These are phyloP conservation scores for Eimeria nieschulzi DNA, from an alignment of 169 alveolate genomes.

Conservation along the genomic window DNA sequence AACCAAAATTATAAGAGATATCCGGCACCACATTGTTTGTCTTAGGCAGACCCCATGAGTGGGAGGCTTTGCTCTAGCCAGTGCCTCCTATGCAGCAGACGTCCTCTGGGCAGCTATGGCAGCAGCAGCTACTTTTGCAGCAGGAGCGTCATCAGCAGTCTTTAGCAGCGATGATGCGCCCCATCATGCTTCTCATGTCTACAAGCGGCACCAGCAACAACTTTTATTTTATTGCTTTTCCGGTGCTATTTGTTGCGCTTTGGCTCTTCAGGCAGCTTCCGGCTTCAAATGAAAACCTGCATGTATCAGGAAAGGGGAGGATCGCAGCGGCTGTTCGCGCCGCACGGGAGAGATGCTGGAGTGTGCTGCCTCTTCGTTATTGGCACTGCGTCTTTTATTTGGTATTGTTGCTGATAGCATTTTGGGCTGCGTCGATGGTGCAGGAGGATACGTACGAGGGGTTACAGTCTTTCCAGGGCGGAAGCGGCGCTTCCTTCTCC, in stretches of 20 bases:
- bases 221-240: not conserved
- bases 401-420: slow-evolving; percentile 36
- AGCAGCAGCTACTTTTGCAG: not conserved
- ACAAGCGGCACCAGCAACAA: not conserved
- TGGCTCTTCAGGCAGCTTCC: not conserved
- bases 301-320: not conserved
- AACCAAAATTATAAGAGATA: not conserved
- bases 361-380: slow-evolving; percentile 52
- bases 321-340: not conserved
- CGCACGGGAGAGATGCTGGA: slow-evolving; percentile 32
- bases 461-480: slow-evolving; percentile 40
- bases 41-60: not conserved
- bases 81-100: not conserved
- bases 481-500: slow-evolving; percentile 2
- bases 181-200: too few relatives aligned
- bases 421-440: slow-evolving; percentile 63
- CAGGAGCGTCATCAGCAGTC: not conserved
- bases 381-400: slow-evolving; percentile 60
- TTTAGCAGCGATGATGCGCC: too few relatives aligned
- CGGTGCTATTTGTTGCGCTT: not conserved
- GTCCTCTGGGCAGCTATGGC: not conserved
- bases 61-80: not conserved
- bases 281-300: not conserved
- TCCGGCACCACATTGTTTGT: not conserved
- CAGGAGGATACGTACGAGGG: slow-evolving; percentile 51